phyloP scores from a whole-genome alignment of 805 yeast species.

The Maudiozyma bulderi region DNA sequence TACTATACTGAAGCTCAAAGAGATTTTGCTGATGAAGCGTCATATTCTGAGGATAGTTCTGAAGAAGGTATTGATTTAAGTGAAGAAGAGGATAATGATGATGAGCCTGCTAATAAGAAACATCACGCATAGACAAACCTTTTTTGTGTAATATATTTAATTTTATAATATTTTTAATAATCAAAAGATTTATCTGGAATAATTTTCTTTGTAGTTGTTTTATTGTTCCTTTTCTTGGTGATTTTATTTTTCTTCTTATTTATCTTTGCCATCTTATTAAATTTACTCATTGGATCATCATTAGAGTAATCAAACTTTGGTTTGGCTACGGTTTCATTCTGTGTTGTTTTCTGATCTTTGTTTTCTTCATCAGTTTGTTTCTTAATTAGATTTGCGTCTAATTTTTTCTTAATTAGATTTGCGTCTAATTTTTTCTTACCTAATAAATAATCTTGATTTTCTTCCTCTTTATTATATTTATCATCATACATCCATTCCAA shows the following conservation, averaged over 20 bases:
- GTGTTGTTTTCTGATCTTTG: not conserved
- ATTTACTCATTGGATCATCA: conserved; percentile 25
- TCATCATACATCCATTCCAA: conserved; percentile 85
- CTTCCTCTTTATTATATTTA: conserved; percentile 9
- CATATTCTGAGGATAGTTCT: conserved; percentile 28
- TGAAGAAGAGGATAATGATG: conserved; percentile 2
- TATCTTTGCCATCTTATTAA: conserved; percentile 2
- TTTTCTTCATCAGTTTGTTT: not conserved
- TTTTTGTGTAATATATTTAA: not conserved
- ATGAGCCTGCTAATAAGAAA: conserved; percentile 2
- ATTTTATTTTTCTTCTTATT: not conserved
- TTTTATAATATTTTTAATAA: not conserved
- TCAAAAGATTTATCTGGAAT: not conserved
- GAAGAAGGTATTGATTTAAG: conserved; percentile 14
- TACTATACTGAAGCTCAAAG: conserved; percentile 68
- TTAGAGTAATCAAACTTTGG: conserved; percentile 9
- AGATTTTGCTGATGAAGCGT: conserved; percentile 50
- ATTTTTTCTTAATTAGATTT: conserved; percentile 3
- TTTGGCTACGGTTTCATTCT: not conserved
- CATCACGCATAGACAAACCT: not conserved
- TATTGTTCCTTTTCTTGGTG: conserved; percentile 3
- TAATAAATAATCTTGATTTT: conserved; percentile 15
- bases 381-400: not conserved
- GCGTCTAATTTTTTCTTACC: conserved; percentile 17
- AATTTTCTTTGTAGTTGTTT: not conserved